Percentiles rank a stretch among this genome's conserved stretches.
These are phyloP conservation scores for Naganishia vaughanmartiniae DNA, from an alignment of 768 basidiomycete species.

Conservation along the genomic window DNA sequence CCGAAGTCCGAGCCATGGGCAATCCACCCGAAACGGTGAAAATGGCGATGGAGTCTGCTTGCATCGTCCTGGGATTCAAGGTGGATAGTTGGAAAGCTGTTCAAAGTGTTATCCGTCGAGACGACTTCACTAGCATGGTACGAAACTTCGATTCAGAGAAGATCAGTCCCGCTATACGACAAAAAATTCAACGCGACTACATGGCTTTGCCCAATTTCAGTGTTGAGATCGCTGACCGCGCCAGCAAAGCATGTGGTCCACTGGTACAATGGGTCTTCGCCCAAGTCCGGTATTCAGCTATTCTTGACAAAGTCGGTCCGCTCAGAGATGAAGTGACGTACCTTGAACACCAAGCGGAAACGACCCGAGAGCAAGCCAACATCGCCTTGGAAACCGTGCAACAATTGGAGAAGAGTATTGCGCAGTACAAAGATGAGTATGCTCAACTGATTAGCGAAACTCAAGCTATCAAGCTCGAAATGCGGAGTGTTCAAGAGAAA, in stretches of 20 bases:
- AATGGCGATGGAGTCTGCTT: constrained; percentile 96
- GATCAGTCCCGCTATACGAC: constrained; percentile 85
- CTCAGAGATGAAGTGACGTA: constrained; percentile 92
- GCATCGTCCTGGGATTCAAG: constrained; percentile 82
- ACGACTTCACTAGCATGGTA: constrained; percentile 93
- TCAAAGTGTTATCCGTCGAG: constrained; percentile 89
- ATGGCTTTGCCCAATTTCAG: constrained; percentile 85
- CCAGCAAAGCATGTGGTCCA: constrained; percentile 94
- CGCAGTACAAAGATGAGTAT: constrained; percentile 93
- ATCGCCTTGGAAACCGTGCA: constrained; percentile 88
- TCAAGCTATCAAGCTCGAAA: constrained; percentile 93
- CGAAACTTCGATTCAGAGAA: constrained; percentile 92
- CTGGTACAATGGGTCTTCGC: constrained; percentile 98
- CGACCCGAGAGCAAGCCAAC: constrained; percentile 87
- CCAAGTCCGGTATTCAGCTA: constrained; percentile 94
- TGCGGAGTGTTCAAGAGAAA: constrained; percentile 95
- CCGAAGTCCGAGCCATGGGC: constrained; percentile 96
- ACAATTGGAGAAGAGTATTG: constrained; percentile 88
- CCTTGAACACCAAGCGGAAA: constrained; percentile 85
- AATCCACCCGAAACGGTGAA: constrained; percentile 98
- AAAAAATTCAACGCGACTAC: constrained; percentile 89
- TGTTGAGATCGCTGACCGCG: constrained; percentile 90
- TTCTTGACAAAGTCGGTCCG: constrained; percentile 93
- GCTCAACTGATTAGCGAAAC: constrained; percentile 94
- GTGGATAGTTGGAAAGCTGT: constrained; percentile 96